Conservation (phyloP, 352 stramenopile genomes). For the Globisporangium middletonii region DNA sequence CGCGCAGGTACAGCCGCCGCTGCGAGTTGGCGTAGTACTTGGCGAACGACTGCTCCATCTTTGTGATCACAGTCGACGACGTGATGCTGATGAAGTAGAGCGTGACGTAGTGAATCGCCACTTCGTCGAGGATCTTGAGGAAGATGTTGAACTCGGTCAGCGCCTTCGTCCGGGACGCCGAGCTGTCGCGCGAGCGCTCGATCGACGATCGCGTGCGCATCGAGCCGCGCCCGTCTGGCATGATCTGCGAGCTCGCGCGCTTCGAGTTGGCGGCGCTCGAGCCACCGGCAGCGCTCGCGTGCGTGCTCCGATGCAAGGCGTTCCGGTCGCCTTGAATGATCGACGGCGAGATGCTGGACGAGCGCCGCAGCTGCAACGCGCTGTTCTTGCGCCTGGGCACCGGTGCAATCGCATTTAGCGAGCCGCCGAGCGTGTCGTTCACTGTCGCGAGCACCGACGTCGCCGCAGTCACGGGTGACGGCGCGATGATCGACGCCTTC, state of each 20-base stretch:
- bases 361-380: slow-evolving; percentile 31
- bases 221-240: slow-evolving; percentile 24
- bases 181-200: slow-evolving; percentile 45
- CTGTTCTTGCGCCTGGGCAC: slow-evolving; percentile 21
- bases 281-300: slow-evolving; percentile 13
- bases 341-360: slow-evolving; percentile 33
- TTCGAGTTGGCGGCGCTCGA: slow-evolving; percentile 10
- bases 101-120: slow-evolving; percentile 71
- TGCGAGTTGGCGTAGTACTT: slow-evolving; percentile 78
- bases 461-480: not conserved
- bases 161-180: slow-evolving; percentile 39
- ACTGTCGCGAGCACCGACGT: slow-evolving; percentile 16
- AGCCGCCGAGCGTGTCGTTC: slow-evolving; percentile 29
- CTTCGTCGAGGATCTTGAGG: slow-evolving; percentile 77
- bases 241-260: slow-evolving; percentile 21
- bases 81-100: slow-evolving; percentile 82
- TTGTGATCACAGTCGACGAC: slow-evolving; percentile 52
- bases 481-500: not conserved
- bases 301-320: slow-evolving; percentile 16
- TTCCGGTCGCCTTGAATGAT: slow-evolving; percentile 17
- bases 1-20: slow-evolving; percentile 51
- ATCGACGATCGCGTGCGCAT: slow-evolving; percentile 22
- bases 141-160: slow-evolving; percentile 74
- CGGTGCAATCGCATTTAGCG: slow-evolving; percentile 17
- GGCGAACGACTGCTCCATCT: slow-evolving; percentile 75